Conservation (phyloP, 805 yeast genomes). For the Sungouiozyma ichnusensis region DNA sequence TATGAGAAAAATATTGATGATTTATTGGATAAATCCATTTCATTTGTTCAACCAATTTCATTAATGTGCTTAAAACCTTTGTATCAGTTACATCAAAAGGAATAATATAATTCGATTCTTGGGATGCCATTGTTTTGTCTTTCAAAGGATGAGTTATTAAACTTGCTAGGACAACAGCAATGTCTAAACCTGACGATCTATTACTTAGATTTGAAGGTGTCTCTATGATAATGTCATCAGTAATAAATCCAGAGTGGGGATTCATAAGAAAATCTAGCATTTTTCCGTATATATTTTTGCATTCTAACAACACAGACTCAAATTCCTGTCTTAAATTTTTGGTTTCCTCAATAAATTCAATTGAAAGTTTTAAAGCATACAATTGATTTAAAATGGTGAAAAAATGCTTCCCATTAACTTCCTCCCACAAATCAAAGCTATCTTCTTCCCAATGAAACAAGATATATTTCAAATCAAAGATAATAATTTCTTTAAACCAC, state of each 20-base stretch:
- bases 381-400: constrained; percentile 71
- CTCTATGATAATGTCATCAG: constrained; percentile 54
- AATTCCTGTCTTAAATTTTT: not conserved
- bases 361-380: constrained; percentile 53
- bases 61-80: constrained; percentile 51
- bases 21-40: constrained; percentile 69
- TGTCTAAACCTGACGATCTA: constrained; percentile 61
- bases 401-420: constrained; percentile 61
- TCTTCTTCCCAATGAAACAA: constrained; percentile 46
- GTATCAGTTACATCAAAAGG: constrained; percentile 58
- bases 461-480: constrained; percentile 61
- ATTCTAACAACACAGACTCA: not conserved
- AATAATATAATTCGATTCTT: constrained; percentile 17
- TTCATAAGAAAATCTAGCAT: constrained; percentile 21
- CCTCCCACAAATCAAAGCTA: constrained; percentile 95
- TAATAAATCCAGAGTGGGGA: constrained; percentile 30
- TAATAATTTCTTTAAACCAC: constrained; percentile 32
- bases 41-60: constrained; percentile 57
- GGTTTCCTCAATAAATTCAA: constrained; percentile 27
- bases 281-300: constrained; percentile 15
- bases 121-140: not conserved
- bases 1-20: constrained; percentile 1
- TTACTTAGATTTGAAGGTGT: constrained; percentile 42
- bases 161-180: constrained; percentile 49
- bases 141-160: constrained; percentile 37